Base-by-base conservation (phyloP, 495 filamentous ascomycete species). In the Cladorrhinum samala region DNA sequence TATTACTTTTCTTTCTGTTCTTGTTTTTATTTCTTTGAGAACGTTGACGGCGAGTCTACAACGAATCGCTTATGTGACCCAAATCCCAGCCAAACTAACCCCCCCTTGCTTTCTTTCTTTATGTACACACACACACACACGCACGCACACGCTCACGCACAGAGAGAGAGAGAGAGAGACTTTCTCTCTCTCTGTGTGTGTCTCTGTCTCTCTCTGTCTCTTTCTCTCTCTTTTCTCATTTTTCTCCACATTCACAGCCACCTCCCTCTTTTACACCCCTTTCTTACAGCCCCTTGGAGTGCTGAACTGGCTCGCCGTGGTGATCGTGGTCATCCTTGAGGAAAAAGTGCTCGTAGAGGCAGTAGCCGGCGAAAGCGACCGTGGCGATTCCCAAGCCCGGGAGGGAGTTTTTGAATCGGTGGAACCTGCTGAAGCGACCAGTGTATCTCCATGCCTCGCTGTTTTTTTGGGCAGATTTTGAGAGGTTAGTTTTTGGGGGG, bases 401-500 rank as follows among this genome's bases (percentile, higher is more conserved):
- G 71, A 98, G 86, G 50, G 83, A 74, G 51, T 81, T 74, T 71
- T 81, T 87, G 77, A 96, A 95, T 19, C 93, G 88, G 74, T 94
- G 92, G 69, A 72, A 87, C 49, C 92, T 81, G 52, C 83, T 84
- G 79, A 96, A 97, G 39, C 83, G 85, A 58, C 91, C 94, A 43
- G 44, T 82, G 75, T 94, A 96, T 62, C 93, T 83, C 93, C 93
- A 98, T 66, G 86, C 76, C 72, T 98, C 93, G 56, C 93, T 98
- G 68, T 56, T 6, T 24, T 36, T 0, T 23, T 2, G 14, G 11
- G 6, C 36, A 46, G 38, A 30, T 48, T 36, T 33, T 46, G 44
- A 25, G 16, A 9, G 48, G 48, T 33, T 33, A 33, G 27, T 33
- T 33, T 33, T 33, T 33, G 44, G 45, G 36, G 48, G 9, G 1